Evolutionary conservation across 805 yeast genomes (phyloP).

Genomic region (Metschnikowia reukaufii): DNA sequence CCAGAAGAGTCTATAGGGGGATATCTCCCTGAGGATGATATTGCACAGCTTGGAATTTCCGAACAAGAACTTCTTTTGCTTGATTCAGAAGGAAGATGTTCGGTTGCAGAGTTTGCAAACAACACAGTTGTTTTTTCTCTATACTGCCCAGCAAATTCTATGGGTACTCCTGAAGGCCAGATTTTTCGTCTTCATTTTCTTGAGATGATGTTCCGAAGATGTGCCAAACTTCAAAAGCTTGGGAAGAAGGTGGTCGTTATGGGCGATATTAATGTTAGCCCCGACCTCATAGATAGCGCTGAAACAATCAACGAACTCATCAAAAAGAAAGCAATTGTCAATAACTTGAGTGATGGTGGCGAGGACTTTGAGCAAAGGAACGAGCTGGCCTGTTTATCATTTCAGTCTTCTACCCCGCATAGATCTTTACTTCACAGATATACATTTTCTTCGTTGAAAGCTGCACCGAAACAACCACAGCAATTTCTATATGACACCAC

Average conservation of each 20-base stretch:
- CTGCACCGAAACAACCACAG: constrained; percentile 2
- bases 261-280: constrained; percentile 87
- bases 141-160: constrained; percentile 93
- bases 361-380: constrained; percentile 27
- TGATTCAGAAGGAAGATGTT: constrained; percentile 84
- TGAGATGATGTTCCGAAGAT: constrained; percentile 57
- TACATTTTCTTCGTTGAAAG: constrained; percentile 23
- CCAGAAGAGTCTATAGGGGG: constrained; percentile 60
- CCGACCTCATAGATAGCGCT: constrained; percentile 82
- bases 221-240: constrained; percentile 48
- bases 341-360: constrained; percentile 21
- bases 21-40: constrained; percentile 48
- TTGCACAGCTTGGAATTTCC: constrained; percentile 28
- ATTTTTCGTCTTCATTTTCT: constrained; percentile 58
- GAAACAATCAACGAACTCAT: constrained; percentile 54
- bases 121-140: constrained; percentile 61
- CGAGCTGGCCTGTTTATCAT: constrained; percentile 32
- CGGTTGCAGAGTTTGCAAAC: constrained; percentile 68
- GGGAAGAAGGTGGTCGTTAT: constrained; percentile 74
- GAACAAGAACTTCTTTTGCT: constrained; percentile 26
- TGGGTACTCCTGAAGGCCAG: constrained; percentile 66
- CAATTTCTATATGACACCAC: constrained; percentile 57
- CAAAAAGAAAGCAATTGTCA: constrained; percentile 23
- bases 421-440: constrained; percentile 31
- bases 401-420: constrained; percentile 32